Evolutionary conservation across 179 eudicot genomes (phyloP).

Genomic region (Silene noctiflora): DNA sequence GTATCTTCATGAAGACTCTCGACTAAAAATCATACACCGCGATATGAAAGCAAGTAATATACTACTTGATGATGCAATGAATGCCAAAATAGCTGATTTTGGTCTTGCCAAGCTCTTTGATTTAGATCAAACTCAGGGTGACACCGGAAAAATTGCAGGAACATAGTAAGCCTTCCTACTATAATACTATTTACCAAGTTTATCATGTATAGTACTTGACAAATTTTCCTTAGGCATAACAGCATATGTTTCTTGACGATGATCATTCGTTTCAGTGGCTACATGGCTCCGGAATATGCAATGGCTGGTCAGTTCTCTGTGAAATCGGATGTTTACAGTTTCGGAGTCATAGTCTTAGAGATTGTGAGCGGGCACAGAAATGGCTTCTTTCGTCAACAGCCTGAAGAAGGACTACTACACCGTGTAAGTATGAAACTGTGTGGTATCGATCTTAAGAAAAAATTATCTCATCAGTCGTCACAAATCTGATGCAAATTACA

Average conservation of each 20-base stretch:
- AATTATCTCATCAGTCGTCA: no score
- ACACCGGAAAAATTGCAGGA: slow-evolving; percentile 15
- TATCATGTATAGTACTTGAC: neutral
- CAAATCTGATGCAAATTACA: neutral
- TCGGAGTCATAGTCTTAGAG: slow-evolving; percentile 35
- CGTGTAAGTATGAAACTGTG: slow-evolving; percentile 21
- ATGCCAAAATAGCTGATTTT: slow-evolving; percentile 19
- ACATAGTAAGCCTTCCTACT: slow-evolving; percentile 17
- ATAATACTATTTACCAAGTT: neutral
- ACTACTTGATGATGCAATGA: slow-evolving; percentile 5
- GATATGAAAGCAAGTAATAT: slow-evolving; percentile 11
- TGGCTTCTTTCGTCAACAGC: neutral
- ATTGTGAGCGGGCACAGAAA: slow-evolving; percentile 32
- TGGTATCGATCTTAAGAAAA: no score
- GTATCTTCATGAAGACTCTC: slow-evolving; percentile 27
- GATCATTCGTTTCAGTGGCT: slow-evolving; percentile 20
- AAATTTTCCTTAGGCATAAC: neutral
- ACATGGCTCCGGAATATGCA: slow-evolving; percentile 29
- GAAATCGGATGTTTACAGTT: slow-evolving; percentile 31
- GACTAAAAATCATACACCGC: slow-evolving; percentile 12
- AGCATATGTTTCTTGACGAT: neutral
- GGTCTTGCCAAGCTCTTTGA: slow-evolving; percentile 23
- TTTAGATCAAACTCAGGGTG: slow-evolving; percentile 4
- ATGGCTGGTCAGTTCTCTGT: slow-evolving; percentile 20
- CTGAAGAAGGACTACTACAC: slow-evolving; percentile 18